These are phyloP conservation scores for Phanerodontia chrysosporium DNA, from an alignment of 768 basidiomycete genomes.

Conservation along the genomic window DNA sequence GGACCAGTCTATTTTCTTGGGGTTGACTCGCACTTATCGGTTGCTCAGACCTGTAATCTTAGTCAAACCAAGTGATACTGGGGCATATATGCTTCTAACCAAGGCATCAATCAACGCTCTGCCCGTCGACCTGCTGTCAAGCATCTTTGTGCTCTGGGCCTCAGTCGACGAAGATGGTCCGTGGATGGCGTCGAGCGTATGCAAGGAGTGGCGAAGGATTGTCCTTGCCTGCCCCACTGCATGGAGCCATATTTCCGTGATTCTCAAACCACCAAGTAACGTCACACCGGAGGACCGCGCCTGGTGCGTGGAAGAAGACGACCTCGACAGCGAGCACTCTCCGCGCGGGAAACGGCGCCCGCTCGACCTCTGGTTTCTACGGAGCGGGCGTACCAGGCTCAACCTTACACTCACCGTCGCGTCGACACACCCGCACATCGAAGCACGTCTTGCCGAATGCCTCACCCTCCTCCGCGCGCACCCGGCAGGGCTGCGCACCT, in stretches of 20 bases:
- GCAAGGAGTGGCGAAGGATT: conserved; percentile 10
- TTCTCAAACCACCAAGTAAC: neutral
- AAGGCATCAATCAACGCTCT: neutral
- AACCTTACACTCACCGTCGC: neutral
- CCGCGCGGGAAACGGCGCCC: conserved; percentile 12
- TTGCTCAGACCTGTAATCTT: too few relatives aligned
- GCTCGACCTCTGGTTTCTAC: conserved; percentile 8
- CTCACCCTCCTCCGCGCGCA: neutral
- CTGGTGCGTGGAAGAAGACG: conserved; percentile 16
- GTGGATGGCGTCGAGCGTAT: conserved; percentile 15
- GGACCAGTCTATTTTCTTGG: too few relatives aligned
- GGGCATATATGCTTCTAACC: too few relatives aligned
- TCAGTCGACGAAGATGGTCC: conserved; percentile 11
- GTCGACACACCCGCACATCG: neutral
- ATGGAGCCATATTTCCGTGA: conserved; percentile 10
- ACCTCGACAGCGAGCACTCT: neutral
- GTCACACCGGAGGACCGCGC: neutral
- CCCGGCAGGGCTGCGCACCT: neutral
- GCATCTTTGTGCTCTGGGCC: conserved; percentile 11
- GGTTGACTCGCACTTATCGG: too few relatives aligned
- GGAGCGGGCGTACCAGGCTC: neutral
- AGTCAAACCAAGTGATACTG: too few relatives aligned
- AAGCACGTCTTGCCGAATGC: neutral
- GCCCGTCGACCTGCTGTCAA: conserved; percentile 8
- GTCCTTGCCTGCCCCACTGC: conserved; percentile 7